Percentiles rank a stretch among this genome's conserved stretches.
These are phyloP conservation scores for Berkeleyomyces basicola DNA, from an alignment of 2,329 filamentous ascomycete genomes.

Conservation along the genomic window DNA sequence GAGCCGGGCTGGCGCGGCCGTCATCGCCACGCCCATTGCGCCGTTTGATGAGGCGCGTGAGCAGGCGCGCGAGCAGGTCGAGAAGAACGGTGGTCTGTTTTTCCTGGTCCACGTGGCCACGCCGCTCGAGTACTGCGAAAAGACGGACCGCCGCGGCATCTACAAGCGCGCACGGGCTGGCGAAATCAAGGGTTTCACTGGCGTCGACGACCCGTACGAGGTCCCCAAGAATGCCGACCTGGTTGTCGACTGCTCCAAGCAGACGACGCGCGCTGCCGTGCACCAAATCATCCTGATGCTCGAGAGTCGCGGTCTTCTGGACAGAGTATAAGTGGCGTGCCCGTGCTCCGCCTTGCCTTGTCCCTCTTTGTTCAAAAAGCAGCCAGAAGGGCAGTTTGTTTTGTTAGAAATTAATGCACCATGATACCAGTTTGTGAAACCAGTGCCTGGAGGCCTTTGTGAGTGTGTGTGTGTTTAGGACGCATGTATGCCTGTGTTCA, in stretches of 20 bases:
- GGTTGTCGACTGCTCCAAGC: conserved; percentile 69
- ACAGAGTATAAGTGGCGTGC: conserved; percentile 34
- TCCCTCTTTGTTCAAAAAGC: not conserved
- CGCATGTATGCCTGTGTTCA: no score
- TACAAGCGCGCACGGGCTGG: conserved; percentile 71
- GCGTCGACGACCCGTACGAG: conserved; percentile 96
- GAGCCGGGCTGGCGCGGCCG: conserved; percentile 79
- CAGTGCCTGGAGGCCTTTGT: not conserved
- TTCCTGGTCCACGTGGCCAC: conserved; percentile 93
- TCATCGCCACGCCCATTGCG: conserved; percentile 92
- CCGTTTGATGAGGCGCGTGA: conserved; percentile 68
- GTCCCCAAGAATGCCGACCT: conserved; percentile 64
- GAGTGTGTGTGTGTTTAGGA: not conserved
- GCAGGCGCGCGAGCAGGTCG: conserved; percentile 67
- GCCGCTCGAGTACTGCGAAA: conserved; percentile 79
- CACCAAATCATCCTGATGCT: conserved; percentile 92
- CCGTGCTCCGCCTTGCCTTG: not conserved
- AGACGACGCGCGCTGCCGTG: conserved; percentile 78
- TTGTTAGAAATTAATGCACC: conserved; percentile 10
- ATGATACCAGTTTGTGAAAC: conserved; percentile 8
- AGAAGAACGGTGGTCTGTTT: conserved; percentile 69
- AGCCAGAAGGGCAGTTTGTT: not conserved
- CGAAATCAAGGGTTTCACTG: conserved; percentile 96
- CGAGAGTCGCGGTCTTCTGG: conserved; percentile 76
- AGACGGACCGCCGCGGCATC: conserved; percentile 83